Evolutionary conservation across 352 stramenopile genomes (phyloP).

Genomic region (Phytophthora ramorum): DNA sequence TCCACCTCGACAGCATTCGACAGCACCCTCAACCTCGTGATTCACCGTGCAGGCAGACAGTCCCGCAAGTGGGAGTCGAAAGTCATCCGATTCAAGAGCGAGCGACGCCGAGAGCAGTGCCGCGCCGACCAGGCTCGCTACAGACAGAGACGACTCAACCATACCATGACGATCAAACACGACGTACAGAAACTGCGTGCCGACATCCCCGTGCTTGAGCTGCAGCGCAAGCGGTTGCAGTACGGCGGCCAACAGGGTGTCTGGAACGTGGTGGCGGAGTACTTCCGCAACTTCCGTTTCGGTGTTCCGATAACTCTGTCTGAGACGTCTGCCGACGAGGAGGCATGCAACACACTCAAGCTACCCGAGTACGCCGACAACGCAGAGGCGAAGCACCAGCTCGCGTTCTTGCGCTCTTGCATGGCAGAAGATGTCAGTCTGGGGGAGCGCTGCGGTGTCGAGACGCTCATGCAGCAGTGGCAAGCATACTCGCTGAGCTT

Average conservation of each 20-base stretch:
- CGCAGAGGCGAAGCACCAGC: conserved; percentile 17
- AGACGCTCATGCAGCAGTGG: conserved; percentile 36
- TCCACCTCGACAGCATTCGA: no score
- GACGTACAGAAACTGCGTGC: conserved; percentile 21
- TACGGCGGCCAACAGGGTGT: conserved; percentile 33
- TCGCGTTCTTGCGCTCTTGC: conserved; percentile 31
- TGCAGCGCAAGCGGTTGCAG: conserved; percentile 29
- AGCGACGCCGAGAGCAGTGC: conserved; percentile 40
- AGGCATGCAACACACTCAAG: not conserved
- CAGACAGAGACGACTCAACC: conserved; percentile 31
- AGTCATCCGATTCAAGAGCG: conserved; percentile 32
- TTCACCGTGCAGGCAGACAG: no score
- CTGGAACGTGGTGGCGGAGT: conserved; percentile 34
- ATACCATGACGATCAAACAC: conserved; percentile 21
- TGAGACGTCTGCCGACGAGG: not conserved
- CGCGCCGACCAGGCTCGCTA: conserved; percentile 44
- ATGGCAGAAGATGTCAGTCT: conserved; percentile 32
- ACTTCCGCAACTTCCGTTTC: conserved; percentile 29
- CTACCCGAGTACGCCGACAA: not conserved
- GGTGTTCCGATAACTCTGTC: conserved; percentile 16
- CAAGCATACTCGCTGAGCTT: conserved; percentile 29
- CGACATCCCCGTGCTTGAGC: conserved; percentile 33
- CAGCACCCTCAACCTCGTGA: no score
- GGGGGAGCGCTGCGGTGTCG: conserved; percentile 17
- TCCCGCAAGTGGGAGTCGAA: conserved; percentile 3